Conservation (phyloP, 1,139 yeast species). For the Blastobotrys aristatus region DNA sequence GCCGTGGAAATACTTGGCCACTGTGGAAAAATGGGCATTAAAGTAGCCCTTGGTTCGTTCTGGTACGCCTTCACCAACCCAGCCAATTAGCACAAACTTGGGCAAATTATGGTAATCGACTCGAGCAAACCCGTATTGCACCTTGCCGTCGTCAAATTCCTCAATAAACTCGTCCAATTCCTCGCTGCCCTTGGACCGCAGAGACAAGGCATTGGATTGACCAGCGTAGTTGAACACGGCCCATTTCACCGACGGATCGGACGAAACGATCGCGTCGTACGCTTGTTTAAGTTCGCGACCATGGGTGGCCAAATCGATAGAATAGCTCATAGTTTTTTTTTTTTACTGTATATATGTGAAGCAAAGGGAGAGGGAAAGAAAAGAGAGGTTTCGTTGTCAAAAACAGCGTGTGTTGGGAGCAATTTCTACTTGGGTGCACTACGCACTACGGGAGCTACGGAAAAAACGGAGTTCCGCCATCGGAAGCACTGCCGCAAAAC, state of each 20-base stretch:
- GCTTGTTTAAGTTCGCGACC: conserved; percentile 37
- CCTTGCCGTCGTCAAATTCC: conserved; percentile 79
- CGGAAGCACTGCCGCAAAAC: too few species aligned
- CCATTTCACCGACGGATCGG: conserved; percentile 40
- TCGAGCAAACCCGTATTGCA: conserved; percentile 86
- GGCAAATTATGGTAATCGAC: conserved; percentile 85
- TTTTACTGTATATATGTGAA: neutral
- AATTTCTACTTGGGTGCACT: too few species aligned
- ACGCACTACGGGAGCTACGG: too few species aligned
- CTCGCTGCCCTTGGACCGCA: conserved; percentile 33
- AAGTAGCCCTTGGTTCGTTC: conserved; percentile 41
- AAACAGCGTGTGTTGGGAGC: neutral
- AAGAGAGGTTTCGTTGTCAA: neutral
- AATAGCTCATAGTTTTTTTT: conserved; percentile 28
- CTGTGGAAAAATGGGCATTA: conserved; percentile 40
- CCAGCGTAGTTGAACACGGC: conserved; percentile 41
- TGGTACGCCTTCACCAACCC: conserved; percentile 56
- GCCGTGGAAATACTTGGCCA: conserved; percentile 46
- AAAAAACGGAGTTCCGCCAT: too few species aligned
- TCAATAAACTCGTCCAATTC: conserved; percentile 73
- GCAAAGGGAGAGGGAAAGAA: neutral
- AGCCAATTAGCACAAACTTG: conserved; percentile 80
- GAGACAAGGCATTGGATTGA: conserved; percentile 33
- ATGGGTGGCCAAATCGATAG: conserved; percentile 35
- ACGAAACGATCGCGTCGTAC: conserved; percentile 40